Percentiles rank a stretch among this genome's conserved stretches.
Conservation (phyloP, 2,329 filamentous ascomycete species). For the Cladorrhinum sp. region DNA sequence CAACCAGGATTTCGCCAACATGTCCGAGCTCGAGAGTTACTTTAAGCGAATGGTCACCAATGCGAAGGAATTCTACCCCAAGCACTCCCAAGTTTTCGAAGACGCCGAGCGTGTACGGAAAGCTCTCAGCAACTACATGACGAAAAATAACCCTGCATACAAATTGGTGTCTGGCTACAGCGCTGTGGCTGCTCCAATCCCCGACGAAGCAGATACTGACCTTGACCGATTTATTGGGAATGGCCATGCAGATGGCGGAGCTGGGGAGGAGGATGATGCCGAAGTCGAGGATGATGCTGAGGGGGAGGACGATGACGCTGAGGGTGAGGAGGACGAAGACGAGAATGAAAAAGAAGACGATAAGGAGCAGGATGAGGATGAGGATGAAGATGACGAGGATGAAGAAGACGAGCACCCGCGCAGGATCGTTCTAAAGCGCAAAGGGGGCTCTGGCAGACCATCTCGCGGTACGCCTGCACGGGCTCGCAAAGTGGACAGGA, state of each 20-base stretch:
- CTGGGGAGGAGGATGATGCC: slow-evolving; percentile 33
- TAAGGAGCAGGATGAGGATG: slow-evolving; percentile 29
- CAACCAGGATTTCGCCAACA: slow-evolving; percentile 62
- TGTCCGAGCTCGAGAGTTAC: slow-evolving; percentile 77
- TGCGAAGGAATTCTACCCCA: slow-evolving; percentile 78
- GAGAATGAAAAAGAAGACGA: slow-evolving; percentile 27
- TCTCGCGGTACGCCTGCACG: slow-evolving; percentile 35
- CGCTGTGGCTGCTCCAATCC: slow-evolving; percentile 70
- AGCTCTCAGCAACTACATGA: slow-evolving; percentile 84
- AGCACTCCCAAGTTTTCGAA: slow-evolving; percentile 68
- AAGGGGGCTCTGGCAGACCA: slow-evolving; percentile 33
- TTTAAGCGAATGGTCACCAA: slow-evolving; percentile 86
- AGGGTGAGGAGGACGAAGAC: slow-evolving; percentile 30
- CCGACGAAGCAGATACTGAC: slow-evolving; percentile 42
- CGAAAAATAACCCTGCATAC: slow-evolving; percentile 81
- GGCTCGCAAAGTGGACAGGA: slow-evolving; percentile 29
- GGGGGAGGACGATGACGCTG: slow-evolving; percentile 32
- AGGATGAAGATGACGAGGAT: slow-evolving; percentile 27
- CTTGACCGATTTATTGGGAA: slow-evolving; percentile 9
- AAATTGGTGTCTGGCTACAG: slow-evolving; percentile 61
- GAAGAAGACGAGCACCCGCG: slow-evolving; percentile 27
- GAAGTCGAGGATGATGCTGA: slow-evolving; percentile 32
- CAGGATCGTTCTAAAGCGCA: slow-evolving; percentile 27
- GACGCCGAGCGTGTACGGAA: slow-evolving; percentile 87
- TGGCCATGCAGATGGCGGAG: slow-evolving; percentile 33